Conservation (phyloP, 345 rosid genomes). For the Dipteronia dyeriana region DNA sequence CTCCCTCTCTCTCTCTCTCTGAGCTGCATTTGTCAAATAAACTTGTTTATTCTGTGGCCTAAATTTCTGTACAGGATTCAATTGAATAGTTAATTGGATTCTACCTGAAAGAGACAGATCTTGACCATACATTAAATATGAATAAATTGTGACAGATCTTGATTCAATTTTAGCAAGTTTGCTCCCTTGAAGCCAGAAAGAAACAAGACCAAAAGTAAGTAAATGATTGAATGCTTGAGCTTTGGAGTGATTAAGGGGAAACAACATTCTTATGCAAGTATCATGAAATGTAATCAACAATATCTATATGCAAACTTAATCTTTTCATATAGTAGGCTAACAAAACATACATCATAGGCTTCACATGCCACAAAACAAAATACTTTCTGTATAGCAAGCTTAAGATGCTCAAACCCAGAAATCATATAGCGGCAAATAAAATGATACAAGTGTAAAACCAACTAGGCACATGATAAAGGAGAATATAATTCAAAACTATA, state of each 20-base stretch:
- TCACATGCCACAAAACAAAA: not conserved
- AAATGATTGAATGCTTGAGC: not conserved
- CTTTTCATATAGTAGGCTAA: not conserved
- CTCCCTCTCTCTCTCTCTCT: no score
- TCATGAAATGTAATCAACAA: not conserved
- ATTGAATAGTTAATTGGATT: no score
- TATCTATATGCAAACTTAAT: not conserved
- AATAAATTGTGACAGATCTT: not conserved
- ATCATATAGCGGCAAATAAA: not conserved
- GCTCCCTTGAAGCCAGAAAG: not conserved
- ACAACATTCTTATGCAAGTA: not conserved
- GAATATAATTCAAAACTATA: not conserved
- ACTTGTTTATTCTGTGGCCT: not conserved
- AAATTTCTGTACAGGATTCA: no score
- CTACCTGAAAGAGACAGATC: not conserved
- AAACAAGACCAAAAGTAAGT: not conserved
- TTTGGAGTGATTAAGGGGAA: not conserved
- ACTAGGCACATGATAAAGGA: not conserved
- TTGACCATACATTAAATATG: not conserved
- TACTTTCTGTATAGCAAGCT: not conserved
- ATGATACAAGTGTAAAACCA: not conserved
- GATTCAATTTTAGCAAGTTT: constrained; percentile 8
- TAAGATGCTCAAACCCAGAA: not conserved
- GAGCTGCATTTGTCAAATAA: no score
- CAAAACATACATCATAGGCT: no score